Conservation (phyloP, 805 yeast species). For the Spathaspora sp. region DNA sequence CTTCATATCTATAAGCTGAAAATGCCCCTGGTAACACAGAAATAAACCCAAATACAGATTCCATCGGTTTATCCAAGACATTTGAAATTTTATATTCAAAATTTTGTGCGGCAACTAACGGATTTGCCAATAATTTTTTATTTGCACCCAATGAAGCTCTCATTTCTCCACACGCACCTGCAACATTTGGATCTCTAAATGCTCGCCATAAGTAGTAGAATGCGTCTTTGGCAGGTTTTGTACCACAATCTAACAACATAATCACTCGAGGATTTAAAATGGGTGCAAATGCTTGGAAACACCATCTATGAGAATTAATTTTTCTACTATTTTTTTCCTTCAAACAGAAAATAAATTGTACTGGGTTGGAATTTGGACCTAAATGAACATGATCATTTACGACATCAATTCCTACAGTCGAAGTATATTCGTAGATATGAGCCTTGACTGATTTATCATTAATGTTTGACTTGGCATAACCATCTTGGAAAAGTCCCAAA, state of each 20-base stretch:
- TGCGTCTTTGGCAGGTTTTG: constrained; percentile 82
- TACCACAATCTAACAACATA: constrained; percentile 88
- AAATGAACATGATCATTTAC: constrained; percentile 66
- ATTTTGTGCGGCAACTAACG: constrained; percentile 93
- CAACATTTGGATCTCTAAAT: constrained; percentile 76
- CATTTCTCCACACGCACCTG: constrained; percentile 98
- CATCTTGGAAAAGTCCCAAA: constrained; percentile 90
- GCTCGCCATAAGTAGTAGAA: constrained; percentile 88
- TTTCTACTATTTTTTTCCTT: constrained; percentile 87
- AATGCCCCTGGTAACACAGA: constrained; percentile 96
- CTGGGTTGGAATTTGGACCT: constrained; percentile 67
- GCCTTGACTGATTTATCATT: constrained; percentile 78
- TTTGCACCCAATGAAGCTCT: constrained; percentile 73
- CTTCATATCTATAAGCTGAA: constrained; percentile 86
- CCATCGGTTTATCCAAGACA: constrained; percentile 93
- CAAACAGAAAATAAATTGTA: constrained; percentile 83
- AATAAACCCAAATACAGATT: constrained; percentile 90
- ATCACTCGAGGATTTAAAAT: constrained; percentile 78
- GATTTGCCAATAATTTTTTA: constrained; percentile 56
- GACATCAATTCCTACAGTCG: constrained; percentile 79
- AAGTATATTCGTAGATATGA: constrained; percentile 90
- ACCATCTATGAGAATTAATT: constrained; percentile 96
- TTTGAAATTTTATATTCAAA: constrained; percentile 96
- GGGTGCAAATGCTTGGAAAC: constrained; percentile 87
- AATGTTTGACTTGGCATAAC: constrained; percentile 88